Evolutionary conservation across 2,329 filamentous ascomycete species (phyloP).

Genomic region (Emergomyces orientalis): DNA sequence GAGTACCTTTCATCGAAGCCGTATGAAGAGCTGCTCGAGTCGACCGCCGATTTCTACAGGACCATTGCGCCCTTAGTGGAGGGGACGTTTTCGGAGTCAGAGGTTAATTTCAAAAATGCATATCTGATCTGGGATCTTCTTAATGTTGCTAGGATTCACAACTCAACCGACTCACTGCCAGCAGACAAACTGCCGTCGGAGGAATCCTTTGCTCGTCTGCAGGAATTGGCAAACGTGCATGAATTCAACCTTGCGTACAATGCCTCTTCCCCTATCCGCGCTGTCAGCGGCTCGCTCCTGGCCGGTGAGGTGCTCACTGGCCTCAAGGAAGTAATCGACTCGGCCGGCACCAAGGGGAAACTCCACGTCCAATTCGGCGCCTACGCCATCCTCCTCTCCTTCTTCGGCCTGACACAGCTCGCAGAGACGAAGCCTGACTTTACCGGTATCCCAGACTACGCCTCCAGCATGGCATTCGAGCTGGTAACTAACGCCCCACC

Average conservation of each 20-base stretch:
- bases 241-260: slow-evolving; percentile 82
- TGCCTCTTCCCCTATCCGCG: slow-evolving; percentile 39
- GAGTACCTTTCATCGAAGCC: slow-evolving; percentile 46
- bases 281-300: slow-evolving; percentile 53
- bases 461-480: slow-evolving; percentile 72
- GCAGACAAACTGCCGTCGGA: slow-evolving; percentile 51
- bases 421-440: slow-evolving; percentile 51
- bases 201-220: slow-evolving; percentile 52
- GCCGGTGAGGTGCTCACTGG: slow-evolving; percentile 50
- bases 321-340: slow-evolving; percentile 35
- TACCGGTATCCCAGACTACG: slow-evolving; percentile 72
- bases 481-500: slow-evolving; percentile 44
- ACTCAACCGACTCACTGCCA: slow-evolving; percentile 49
- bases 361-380: slow-evolving; percentile 51
- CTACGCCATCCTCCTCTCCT: slow-evolving; percentile 52
- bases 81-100: slow-evolving; percentile 38
- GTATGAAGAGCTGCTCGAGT: slow-evolving; percentile 41
- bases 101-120: slow-evolving; percentile 53
- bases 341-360: slow-evolving; percentile 29
- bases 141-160: slow-evolving; percentile 55
- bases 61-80: slow-evolving; percentile 43
- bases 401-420: slow-evolving; percentile 52
- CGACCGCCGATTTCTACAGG: slow-evolving; percentile 50
- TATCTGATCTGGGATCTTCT: slow-evolving; percentile 57
- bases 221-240: slow-evolving; percentile 65